Conservation (phyloP, 1,284 basidiomycete species). For the Butyriboletus appendiculatus region DNA sequence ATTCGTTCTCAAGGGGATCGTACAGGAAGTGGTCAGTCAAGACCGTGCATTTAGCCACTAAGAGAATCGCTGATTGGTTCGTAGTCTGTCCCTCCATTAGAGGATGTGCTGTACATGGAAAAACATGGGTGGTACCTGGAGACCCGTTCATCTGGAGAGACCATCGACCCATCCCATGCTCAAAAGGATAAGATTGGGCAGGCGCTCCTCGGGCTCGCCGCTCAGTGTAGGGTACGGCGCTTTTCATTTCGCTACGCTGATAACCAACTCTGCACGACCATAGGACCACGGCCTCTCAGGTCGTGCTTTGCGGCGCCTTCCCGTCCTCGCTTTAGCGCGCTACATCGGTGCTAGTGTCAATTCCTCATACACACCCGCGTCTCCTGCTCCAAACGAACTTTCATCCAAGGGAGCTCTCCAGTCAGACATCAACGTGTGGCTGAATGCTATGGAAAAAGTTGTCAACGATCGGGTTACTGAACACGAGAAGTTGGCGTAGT, state of each 20-base stretch:
- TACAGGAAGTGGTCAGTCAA: conserved; percentile 55
- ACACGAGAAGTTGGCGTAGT: conserved; percentile 39
- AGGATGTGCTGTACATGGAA: conserved; percentile 61
- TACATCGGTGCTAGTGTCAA: conserved; percentile 62
- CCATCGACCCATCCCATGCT: conserved; percentile 3
- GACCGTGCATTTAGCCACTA: not conserved
- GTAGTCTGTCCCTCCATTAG: conserved; percentile 63
- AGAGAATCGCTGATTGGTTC: conserved; percentile 11
- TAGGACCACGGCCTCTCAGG: conserved; percentile 84
- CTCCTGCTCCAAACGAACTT: conserved; percentile 12
- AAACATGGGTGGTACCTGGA: conserved; percentile 8
- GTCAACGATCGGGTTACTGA: conserved; percentile 58
- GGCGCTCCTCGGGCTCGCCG: conserved; percentile 66
- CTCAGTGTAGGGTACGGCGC: conserved; percentile 65
- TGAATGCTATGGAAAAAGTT: conserved; percentile 77
- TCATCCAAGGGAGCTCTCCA: conserved; percentile 23
- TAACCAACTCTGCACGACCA: conserved; percentile 1
- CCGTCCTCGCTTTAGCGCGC: conserved; percentile 87
- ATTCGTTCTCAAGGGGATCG: conserved; percentile 74
- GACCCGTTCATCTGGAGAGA: conserved; percentile 7
- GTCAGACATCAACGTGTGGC: conserved; percentile 62
- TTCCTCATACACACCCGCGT: conserved; percentile 6
- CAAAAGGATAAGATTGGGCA: conserved; percentile 53
- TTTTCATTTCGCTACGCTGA: not conserved
- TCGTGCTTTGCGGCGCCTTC: conserved; percentile 84